A percentile compares a stretch with the other conserved stretches of the same genome.
These are phyloP conservation scores for Blechomonas ayalai DNA, from an alignment of 208 protist species.

Conservation along the genomic window DNA sequence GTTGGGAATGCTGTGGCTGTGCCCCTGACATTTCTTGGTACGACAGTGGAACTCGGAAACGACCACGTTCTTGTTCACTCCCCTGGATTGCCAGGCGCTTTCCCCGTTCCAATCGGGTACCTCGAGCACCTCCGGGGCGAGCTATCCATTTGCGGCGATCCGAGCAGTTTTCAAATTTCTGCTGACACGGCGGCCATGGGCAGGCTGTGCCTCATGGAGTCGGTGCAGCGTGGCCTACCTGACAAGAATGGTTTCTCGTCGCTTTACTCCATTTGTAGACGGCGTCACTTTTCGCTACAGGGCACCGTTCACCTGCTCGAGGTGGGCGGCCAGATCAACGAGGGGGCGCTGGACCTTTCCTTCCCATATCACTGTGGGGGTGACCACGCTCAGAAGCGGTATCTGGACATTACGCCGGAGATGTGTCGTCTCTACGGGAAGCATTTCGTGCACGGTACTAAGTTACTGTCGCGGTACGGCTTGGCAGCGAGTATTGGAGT, in stretches of 20 bases:
- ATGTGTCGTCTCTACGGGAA: conserved; percentile 20
- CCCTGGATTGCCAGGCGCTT: conserved; percentile 64
- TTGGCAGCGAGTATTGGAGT: conserved; percentile 63
- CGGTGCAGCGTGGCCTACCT: conserved; percentile 15
- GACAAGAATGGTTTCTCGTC: too few species aligned
- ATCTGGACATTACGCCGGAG: conserved; percentile 64
- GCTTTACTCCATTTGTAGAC: too few species aligned
- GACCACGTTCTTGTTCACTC: conserved; percentile 47
- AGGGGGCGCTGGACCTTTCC: conserved; percentile 32
- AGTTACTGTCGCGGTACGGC: conserved; percentile 77
- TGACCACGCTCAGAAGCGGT: conserved; percentile 54
- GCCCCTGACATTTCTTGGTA: conserved; percentile 24
- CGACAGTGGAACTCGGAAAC: conserved; percentile 11
- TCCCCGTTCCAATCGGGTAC: conserved; percentile 29
- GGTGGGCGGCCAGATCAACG: conserved; percentile 33
- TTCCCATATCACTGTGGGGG: conserved; percentile 82
- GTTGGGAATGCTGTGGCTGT: conserved; percentile 14
- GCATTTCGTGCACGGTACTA: conserved; percentile 40
- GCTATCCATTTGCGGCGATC: not conserved
- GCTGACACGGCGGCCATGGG: conserved; percentile 16
- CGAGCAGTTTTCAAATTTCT: not conserved
- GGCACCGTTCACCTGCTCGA: conserved; percentile 37
- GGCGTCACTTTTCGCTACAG: conserved; percentile 39
- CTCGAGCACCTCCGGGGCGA: conserved; percentile 25
- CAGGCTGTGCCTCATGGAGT: conserved; percentile 50